Percentiles rank a stretch among this genome's conserved stretches.
phyloP scores from a whole-genome alignment of 2,329 filamentous ascomycete genomes.

The Monosporascus sp. region DNA sequence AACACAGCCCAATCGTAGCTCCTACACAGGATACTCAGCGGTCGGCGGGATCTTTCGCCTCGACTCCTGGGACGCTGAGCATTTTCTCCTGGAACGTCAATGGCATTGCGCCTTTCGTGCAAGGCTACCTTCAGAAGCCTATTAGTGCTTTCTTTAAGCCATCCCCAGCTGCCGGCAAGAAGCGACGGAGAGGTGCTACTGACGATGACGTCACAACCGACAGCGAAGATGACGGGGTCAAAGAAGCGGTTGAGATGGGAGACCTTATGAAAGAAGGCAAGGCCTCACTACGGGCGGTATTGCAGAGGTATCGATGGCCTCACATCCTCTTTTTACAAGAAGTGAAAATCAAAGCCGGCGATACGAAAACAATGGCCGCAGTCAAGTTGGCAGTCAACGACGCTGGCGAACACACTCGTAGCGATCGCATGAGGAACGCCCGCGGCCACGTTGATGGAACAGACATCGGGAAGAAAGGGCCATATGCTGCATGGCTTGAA shows the following conservation, averaged over 20 bases:
- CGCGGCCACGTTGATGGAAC: neutral
- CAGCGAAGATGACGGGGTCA: neutral
- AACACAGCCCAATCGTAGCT: neutral
- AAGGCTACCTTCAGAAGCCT: conserved; percentile 2
- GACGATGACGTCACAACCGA: conserved; percentile 42
- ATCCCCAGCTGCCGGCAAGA: conserved; percentile 29
- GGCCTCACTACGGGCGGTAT: conserved; percentile 1
- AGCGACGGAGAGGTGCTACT: conserved; percentile 47
- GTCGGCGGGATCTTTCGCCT: neutral
- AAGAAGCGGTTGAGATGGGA: neutral
- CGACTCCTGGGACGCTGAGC: neutral
- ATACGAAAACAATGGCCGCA: conserved; percentile 2
- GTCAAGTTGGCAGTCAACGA: conserved; percentile 4
- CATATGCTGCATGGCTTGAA: neutral
- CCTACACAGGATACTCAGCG: neutral
- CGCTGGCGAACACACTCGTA: neutral
- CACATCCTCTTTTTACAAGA: conserved; percentile 9
- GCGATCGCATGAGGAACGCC: neutral
- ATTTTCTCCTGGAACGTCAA: conserved; percentile 12
- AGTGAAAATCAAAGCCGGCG: conserved; percentile 9
- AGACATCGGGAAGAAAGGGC: neutral
- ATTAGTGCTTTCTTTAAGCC: conserved; percentile 5
- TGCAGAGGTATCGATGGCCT: conserved; percentile 4
- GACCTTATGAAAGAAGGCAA: conserved; percentile 3
- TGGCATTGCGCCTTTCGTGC: conserved; percentile 5